Evolutionary conservation across 2,329 filamentous ascomycete genomes (phyloP), one percentile per base, ranked within the genome.

Genomic region (Aureobasidium musti): DNA sequence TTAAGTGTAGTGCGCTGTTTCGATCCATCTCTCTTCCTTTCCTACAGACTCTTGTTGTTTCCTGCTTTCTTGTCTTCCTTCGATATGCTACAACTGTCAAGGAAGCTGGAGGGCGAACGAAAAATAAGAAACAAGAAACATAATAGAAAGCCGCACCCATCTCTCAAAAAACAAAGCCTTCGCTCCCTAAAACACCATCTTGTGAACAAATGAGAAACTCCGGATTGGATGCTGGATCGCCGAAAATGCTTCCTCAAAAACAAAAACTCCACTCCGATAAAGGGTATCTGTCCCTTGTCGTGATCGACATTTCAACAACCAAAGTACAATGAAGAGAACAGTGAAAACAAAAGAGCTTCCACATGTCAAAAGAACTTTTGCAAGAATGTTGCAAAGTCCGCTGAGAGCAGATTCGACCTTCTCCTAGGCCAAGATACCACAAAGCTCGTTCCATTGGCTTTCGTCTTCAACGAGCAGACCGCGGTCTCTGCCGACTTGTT

Each of bases 381-480:
- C 19, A 17, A 28, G 45, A 49, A 23, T 19, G 23, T 43, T 17
- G 23, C 45, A 49, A 49, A 28, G 13, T 28, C 19, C 23, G 49
- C 26, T 52, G 17, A 33, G 49, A 30, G 28, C 49, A 52, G 10
- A 30, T 30, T 54, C 39, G 26, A 19, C 14, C 23, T 14, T 41
- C 26, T 2, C 17, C n/a, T 47, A 61, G 37, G 41, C 41, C 66
- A 79, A 70, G 59, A 81, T 76, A 67, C 80, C 79, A 69, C 76
- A 77, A 74, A 83, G 78, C 28, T 76, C 79, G 61, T 72, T 72
- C 73, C 77, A 79, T 73, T 80, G 79, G 68, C 77, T 76, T 60
- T 78, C 74, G 49, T 82, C 90, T 43, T 85, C 80, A 30, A 97
- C 87, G 35, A 96, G 79, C 71, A 93, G 80, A 30, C 83, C 82